A percentile compares a stretch with the other conserved stretches of the same genome.
These are phyloP conservation scores for Phytophthora niederhauseri DNA, from an alignment of 352 stramenopile genomes.

Conservation along the genomic window DNA sequence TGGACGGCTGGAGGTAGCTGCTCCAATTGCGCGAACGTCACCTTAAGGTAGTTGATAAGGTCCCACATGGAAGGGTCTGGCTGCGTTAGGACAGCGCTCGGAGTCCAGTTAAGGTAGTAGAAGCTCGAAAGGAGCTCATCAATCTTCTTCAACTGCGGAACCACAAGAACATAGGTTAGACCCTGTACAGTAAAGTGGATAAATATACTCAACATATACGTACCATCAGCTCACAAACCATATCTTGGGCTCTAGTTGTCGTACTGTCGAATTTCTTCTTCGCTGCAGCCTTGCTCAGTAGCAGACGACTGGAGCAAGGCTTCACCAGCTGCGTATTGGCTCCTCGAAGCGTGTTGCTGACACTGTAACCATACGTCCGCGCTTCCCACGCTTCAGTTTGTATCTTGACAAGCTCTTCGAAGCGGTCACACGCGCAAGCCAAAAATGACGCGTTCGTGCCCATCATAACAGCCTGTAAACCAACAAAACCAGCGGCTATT, in stretches of 20 bases:
- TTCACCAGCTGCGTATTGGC: slow-evolving; percentile 46
- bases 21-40: slow-evolving; percentile 70
- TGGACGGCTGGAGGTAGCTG: slow-evolving; percentile 61
- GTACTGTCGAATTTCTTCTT: slow-evolving; percentile 88
- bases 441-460: slow-evolving; percentile 77
- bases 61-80: slow-evolving; percentile 84
- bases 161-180: background rate
- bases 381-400: slow-evolving; percentile 78
- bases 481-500: background rate
- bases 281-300: slow-evolving; percentile 66
- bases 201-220: slow-evolving; percentile 3
- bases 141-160: slow-evolving; percentile 76
- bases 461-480: slow-evolving; percentile 63
- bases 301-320: slow-evolving; percentile 51
- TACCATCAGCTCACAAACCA: slow-evolving; percentile 87
- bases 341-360: slow-evolving; percentile 63
- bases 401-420: slow-evolving; percentile 64
- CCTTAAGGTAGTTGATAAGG: slow-evolving; percentile 86
- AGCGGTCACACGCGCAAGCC: slow-evolving; percentile 67
- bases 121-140: slow-evolving; percentile 78
- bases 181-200: background rate
- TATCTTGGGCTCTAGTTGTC: slow-evolving; percentile 78
- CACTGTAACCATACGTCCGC: slow-evolving; percentile 70
- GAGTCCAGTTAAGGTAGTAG: slow-evolving; percentile 82
- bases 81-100: slow-evolving; percentile 57